Conservation (phyloP, 2,329 filamentous ascomycete species). For the Phaeosphaeria sp. region DNA sequence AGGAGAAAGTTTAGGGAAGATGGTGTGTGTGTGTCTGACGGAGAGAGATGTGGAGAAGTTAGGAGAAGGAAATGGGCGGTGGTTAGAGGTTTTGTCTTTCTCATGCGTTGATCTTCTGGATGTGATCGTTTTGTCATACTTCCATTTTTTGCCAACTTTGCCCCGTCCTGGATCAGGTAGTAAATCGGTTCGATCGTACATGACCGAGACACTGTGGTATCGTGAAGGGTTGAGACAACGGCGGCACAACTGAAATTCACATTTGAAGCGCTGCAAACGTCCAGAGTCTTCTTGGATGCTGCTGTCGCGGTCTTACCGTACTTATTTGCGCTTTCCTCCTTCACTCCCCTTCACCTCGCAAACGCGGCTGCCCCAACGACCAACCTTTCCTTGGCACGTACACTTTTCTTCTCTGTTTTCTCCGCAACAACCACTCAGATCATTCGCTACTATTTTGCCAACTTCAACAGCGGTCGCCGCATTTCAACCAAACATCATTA, state of each 20-base stretch:
- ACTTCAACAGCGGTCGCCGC: neutral
- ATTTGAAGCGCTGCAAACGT: too few relatives aligned
- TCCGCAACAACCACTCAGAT: neutral
- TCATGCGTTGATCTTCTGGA: neutral
- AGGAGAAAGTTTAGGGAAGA: conserved; percentile 8
- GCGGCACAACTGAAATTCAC: too few relatives aligned
- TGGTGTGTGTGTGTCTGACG: too few relatives aligned
- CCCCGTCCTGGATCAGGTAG: too few relatives aligned
- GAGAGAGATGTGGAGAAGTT: neutral
- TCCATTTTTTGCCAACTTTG: neutral
- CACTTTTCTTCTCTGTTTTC: neutral
- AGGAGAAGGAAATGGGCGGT: neutral
- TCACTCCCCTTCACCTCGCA: conserved; percentile 1
- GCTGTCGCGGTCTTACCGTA: too few relatives aligned
- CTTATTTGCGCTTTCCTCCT: neutral
- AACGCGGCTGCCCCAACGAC: neutral
- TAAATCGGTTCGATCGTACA: too few relatives aligned
- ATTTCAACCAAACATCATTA: conserved; percentile 5
- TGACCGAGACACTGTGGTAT: too few relatives aligned
- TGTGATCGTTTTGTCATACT: neutral
- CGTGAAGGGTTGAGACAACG: too few relatives aligned
- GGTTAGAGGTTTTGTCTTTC: neutral
- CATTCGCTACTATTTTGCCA: conserved; percentile 1
- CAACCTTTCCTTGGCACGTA: conserved; percentile 6
- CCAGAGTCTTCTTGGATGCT: too few relatives aligned